Conservation (phyloP, 2,329 filamentous ascomycete genomes). For the Diaporthe sp. region DNA sequence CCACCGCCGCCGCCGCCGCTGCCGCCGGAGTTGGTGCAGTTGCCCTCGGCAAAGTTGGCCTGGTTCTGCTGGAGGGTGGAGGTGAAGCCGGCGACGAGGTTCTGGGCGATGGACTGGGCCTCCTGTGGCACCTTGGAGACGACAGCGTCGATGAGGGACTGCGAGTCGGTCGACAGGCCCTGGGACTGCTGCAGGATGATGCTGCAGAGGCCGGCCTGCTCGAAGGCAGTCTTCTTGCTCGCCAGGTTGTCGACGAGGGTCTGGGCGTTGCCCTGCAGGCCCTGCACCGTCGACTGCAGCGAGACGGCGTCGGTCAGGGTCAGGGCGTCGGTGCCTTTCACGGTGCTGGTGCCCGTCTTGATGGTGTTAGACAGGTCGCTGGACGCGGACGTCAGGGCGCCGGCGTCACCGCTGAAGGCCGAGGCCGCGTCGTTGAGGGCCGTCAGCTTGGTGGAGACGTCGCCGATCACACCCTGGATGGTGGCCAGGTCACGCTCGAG, state of each 20-base stretch:
- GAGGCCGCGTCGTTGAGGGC: conserved; percentile 43
- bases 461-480: conserved; percentile 70
- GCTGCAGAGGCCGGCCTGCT: conserved; percentile 35
- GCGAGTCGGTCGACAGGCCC: conserved; percentile 27
- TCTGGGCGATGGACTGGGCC: conserved; percentile 35
- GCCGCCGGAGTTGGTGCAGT: conserved; percentile 61
- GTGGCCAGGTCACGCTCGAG: conserved; percentile 60
- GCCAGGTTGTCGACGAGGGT: conserved; percentile 30
- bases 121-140: conserved; percentile 37
- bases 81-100: conserved; percentile 50
- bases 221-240: conserved; percentile 34
- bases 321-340: conserved; percentile 51
- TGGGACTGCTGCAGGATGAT: conserved; percentile 25
- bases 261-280: conserved; percentile 28
- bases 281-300: conserved; percentile 38
- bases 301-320: conserved; percentile 38
- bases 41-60: conserved; percentile 59
- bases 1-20: conserved; percentile 49
- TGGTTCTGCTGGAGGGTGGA: conserved; percentile 66
- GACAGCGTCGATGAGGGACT: conserved; percentile 38
- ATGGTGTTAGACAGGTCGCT: conserved; percentile 40
- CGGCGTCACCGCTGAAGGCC: conserved; percentile 46
- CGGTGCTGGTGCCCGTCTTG: conserved; percentile 50
- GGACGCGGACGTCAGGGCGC: conserved; percentile 45
- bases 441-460: conserved; percentile 50